Conservation (phyloP, 78 protist species). For the Polysphondylium violaceum region DNA sequence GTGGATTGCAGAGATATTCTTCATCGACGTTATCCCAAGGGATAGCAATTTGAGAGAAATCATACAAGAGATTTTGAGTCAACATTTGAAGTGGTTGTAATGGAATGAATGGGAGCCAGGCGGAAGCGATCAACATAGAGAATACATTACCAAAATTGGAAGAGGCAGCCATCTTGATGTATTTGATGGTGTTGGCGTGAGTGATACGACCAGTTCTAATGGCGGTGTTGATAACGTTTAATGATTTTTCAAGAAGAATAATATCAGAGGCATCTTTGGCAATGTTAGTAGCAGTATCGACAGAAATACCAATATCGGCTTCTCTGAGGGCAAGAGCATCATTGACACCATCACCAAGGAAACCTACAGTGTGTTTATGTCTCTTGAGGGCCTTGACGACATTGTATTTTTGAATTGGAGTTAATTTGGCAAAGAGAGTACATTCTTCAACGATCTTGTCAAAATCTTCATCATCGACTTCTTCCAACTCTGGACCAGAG, state of each 20-base stretch:
- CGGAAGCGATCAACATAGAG: conserved; percentile 75
- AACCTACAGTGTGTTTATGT: conserved; percentile 69
- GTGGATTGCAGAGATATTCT: conserved; percentile 57
- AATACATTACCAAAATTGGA: conserved; percentile 79
- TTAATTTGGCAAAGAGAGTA: conserved; percentile 60
- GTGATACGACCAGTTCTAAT: conserved; percentile 76
- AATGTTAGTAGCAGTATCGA: conserved; percentile 73
- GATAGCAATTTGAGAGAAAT: conserved; percentile 75
- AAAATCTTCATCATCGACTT: conserved; percentile 42
- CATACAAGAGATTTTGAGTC: conserved; percentile 65
- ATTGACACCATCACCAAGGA: conserved; percentile 82
- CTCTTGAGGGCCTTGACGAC: conserved; percentile 76
- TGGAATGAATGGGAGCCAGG: conserved; percentile 79
- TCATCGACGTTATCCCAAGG: conserved; percentile 83
- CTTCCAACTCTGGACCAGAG: conserved; percentile 70
- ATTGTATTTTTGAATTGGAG: conserved; percentile 81
- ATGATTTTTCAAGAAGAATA: conserved; percentile 70
- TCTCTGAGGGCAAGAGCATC: conserved; percentile 78
- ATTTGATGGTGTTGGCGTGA: conserved; percentile 76
- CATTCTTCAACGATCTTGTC: conserved; percentile 45
- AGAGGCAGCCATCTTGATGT: conserved; percentile 81
- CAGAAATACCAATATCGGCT: conserved; percentile 84
- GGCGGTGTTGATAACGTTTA: conserved; percentile 58
- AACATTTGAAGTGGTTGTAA: conserved; percentile 69
- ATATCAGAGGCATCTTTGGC: conserved; percentile 85